A percentile compares a stretch with the other conserved stretches of the same genome.
Conservation (phyloP, 345 rosid genomes). For the Eucalyptus urophylla region DNA sequence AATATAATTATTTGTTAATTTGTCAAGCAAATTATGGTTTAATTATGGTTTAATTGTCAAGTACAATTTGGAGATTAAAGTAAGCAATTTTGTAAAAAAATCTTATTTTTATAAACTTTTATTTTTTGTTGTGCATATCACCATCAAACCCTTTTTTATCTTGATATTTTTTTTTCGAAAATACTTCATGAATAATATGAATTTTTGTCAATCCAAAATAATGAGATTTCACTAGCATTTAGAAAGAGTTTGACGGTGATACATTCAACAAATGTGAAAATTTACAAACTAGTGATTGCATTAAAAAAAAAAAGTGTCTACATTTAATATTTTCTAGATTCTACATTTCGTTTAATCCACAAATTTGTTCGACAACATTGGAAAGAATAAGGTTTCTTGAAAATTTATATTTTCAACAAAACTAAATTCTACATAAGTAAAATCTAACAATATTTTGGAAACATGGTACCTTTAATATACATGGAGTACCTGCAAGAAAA, state of each 20-base stretch:
- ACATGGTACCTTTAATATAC: not conserved
- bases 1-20: not conserved
- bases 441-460: not conserved
- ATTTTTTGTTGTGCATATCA: not conserved
- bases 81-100: not conserved
- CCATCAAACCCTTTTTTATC: not conserved
- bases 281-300: not conserved
- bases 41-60: not conserved
- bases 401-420: not conserved
- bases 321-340: not conserved
- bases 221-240: not conserved
- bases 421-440: not conserved
- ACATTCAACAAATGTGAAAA: not conserved
- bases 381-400: not conserved
- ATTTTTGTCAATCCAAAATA: not conserved
- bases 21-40: not conserved
- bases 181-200: not conserved
- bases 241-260: not conserved
- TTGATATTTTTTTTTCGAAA: not conserved
- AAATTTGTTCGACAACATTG: not conserved
- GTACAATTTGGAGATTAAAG: not conserved
- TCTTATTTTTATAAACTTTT: not conserved
- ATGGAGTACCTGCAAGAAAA: not conserved
- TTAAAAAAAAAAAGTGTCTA: not conserved
- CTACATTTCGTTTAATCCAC: not conserved